Conservation (phyloP, 306 rosid species). For the Boehmeria nivea region DNA sequence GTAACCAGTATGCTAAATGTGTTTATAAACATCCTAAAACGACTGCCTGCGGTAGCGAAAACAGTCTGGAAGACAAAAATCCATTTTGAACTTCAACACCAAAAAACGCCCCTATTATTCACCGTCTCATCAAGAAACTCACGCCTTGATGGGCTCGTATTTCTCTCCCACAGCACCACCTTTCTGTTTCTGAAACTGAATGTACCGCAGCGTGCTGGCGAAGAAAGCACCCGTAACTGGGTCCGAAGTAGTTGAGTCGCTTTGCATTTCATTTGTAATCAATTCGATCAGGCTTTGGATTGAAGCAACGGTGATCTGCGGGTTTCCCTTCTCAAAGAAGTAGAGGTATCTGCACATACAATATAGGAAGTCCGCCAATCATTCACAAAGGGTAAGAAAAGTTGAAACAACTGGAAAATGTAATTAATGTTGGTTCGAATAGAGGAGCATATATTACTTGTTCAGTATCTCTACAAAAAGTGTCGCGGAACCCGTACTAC, state of each 20-base stretch:
- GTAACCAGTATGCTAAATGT: neutral
- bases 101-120: neutral
- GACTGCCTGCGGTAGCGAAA: neutral
- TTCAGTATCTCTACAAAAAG: slow-evolving; percentile 89
- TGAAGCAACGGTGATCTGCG: slow-evolving; percentile 69
- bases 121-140: slow-evolving; percentile 19
- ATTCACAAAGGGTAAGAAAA: neutral
- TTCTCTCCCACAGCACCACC: slow-evolving; percentile 85
- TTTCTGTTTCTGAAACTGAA: slow-evolving; percentile 87
- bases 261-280: slow-evolving; percentile 82
- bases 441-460: slow-evolving; percentile 48
- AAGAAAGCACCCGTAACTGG: slow-evolving; percentile 82
- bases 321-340: slow-evolving; percentile 92
- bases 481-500: slow-evolving; percentile 71
- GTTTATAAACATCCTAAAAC: neutral
- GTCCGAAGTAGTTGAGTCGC: slow-evolving; percentile 56
- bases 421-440: neutral
- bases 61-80: neutral
- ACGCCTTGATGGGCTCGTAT: slow-evolving; percentile 76
- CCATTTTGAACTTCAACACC: slow-evolving; percentile 1
- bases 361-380: neutral
- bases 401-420: neutral
- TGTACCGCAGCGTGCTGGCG: slow-evolving; percentile 75
- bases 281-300: slow-evolving; percentile 78
- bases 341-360: slow-evolving; percentile 68